Evolutionary conservation across 805 yeast genomes (phyloP).

Genomic region (Candida nemodendra): DNA sequence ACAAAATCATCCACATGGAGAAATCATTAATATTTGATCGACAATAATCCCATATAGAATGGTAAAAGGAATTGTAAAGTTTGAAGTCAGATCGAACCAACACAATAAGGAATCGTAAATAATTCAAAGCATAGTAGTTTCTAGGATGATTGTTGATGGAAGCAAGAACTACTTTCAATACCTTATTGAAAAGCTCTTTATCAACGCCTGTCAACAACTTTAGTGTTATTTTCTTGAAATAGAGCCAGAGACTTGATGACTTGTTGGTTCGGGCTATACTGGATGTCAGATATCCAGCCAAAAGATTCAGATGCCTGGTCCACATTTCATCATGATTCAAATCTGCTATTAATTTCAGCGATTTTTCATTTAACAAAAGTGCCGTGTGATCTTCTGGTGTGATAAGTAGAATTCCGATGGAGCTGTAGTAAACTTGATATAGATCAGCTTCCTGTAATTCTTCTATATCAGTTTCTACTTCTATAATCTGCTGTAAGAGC

Average conservation of each 20-base stretch:
- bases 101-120: constrained; percentile 27
- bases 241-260: constrained; percentile 34
- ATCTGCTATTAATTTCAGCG: background rate
- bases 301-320: constrained; percentile 3
- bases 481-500: constrained; percentile 4
- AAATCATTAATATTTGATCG: constrained; percentile 15
- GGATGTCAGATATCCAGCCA: constrained; percentile 23
- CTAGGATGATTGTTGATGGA: constrained; percentile 42
- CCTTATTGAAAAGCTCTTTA: background rate
- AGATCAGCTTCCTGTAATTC: background rate
- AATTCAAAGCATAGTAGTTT: constrained; percentile 50
- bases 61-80: constrained; percentile 1
- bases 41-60: constrained; percentile 10
- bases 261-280: constrained; percentile 32
- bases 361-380: constrained; percentile 13
- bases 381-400: constrained; percentile 32
- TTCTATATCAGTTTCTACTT: background rate
- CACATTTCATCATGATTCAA: background rate
- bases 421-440: constrained; percentile 10
- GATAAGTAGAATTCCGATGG: constrained; percentile 26
- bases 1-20: constrained; percentile 23
- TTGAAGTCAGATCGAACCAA: constrained; percentile 1
- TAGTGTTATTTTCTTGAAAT: constrained; percentile 18
- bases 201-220: background rate
- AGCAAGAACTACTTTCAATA: constrained; percentile 22